Base-by-base conservation (phyloP, 179 eudicot species). In the Gypsophila paniculata region DNA sequence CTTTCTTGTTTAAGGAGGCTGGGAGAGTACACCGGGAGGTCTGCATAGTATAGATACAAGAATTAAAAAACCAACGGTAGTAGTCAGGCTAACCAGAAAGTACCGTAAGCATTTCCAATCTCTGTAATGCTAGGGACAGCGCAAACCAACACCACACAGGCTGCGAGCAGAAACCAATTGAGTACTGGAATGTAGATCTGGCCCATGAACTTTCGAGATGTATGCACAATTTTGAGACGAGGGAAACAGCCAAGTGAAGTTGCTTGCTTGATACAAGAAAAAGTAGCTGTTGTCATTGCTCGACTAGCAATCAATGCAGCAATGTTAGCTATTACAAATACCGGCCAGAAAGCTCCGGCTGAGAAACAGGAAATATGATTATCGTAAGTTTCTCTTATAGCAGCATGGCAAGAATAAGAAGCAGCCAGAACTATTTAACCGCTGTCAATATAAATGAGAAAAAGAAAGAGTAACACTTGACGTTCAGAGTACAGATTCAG, bases 61-160 rank as follows among this genome's bases (percentile, higher is more conserved):
- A 54, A 25, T 11, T 10, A 5, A 62, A 71, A 63, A 65, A n/a
- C 49, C 21, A 34, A 59, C 42, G 55, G 54, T 8, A 57, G 39
- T 32, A 17, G 57, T 51, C 38, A 66, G 60, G 36, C 44, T 69
- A 58, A 74, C 44, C 29, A 73, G 68, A 49, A 59, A 70, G 69
- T 93, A 94, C 99, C 99, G 82, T 94, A 94, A 46, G 99, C 97
- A 86, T 94, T 90, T 71, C 99, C 99, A 61, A 94, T 84, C 86
- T 94, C 99, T 21, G 88, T 74, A 64, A 89, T 83, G 75, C 87
- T 90, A 54, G 97, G 89, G 74, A 94, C 89, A 58, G 87, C 74
- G 81, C 95, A 88, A 76, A 91, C 91, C 62, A 91, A 60, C 80
- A 87, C 89, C 75, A 94, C 76, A 39, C 91, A 82, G 57, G 85